phyloP scores from a whole-genome alignment of 352 stramenopile genomes.

The Pythium phragmitis region DNA sequence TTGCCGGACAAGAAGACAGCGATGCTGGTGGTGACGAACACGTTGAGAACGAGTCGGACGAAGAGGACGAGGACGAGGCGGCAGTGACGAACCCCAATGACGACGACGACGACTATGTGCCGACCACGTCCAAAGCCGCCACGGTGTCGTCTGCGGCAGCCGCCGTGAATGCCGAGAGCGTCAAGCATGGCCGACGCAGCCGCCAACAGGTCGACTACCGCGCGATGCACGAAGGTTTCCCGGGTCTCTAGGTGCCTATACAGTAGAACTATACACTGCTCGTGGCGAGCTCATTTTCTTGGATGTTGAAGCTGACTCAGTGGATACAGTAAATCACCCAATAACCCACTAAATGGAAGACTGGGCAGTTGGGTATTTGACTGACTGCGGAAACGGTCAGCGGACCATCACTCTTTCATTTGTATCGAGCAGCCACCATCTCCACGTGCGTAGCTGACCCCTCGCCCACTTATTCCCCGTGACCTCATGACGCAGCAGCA shows the following conservation, averaged over 20 bases:
- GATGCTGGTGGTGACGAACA: constrained; percentile 46
- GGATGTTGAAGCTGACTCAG: constrained; percentile 8
- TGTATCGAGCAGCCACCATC: background rate
- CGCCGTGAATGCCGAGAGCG: background rate
- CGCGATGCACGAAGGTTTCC: constrained; percentile 59
- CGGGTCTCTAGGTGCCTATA: constrained; percentile 10
- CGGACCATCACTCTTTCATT: background rate
- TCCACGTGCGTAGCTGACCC: background rate
- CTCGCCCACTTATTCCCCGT: background rate
- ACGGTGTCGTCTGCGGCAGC: constrained; percentile 3
- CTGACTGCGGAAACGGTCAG: background rate
- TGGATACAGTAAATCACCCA: constrained; percentile 1
- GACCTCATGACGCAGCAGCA: constrained; percentile 8
- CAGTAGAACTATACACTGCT: background rate
- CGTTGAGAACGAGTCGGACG: constrained; percentile 44
- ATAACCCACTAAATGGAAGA: background rate
- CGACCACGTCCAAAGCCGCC: constrained; percentile 15
- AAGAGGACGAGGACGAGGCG: constrained; percentile 17
- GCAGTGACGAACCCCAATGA: constrained; percentile 21
- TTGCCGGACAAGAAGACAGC: constrained; percentile 58
- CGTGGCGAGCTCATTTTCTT: background rate
- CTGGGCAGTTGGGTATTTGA: background rate
- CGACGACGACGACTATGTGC: constrained; percentile 23
- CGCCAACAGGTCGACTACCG: constrained; percentile 39
- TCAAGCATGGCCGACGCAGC: constrained; percentile 29